Conservation (phyloP, 495 filamentous ascomycete species). For the Aspergillus sparsus region DNA sequence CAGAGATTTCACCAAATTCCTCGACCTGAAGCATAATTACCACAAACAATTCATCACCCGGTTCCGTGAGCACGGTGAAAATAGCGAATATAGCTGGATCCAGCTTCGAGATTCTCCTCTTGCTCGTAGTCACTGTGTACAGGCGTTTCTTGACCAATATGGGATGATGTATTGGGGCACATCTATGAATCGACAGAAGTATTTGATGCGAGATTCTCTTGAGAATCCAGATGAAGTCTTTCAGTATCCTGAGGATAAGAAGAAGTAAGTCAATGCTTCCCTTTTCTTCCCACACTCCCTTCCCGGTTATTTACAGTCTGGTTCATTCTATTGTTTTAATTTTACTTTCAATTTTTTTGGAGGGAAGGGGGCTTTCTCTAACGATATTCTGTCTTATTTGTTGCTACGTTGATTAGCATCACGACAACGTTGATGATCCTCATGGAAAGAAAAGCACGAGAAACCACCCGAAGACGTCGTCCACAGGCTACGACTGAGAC, state of each 20-base stretch:
- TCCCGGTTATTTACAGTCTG: background rate
- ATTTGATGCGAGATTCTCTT: conserved; percentile 15
- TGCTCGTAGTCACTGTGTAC: conserved; percentile 6
- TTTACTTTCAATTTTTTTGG: background rate
- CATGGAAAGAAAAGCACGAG: background rate
- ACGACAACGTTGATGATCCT: background rate
- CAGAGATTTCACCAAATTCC: conserved; percentile 20
- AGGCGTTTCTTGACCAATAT: conserved; percentile 8
- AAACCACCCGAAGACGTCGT: background rate
- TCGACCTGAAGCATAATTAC: conserved; percentile 11
- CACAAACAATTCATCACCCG: conserved; percentile 12
- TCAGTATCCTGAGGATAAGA: conserved; percentile 15
- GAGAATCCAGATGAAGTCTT: conserved; percentile 3
- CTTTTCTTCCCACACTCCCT: background rate
- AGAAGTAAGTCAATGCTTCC: conserved; percentile 12
- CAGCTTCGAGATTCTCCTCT: conserved; percentile 1
- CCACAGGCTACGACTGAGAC: background rate
- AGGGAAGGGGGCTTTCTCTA: background rate
- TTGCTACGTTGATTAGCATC: too few species aligned
- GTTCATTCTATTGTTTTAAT: background rate
- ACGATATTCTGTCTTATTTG: too few species aligned
- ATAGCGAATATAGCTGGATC: conserved; percentile 10
- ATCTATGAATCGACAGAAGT: conserved; percentile 11
- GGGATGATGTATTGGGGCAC: conserved; percentile 19
- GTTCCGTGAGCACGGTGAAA: conserved; percentile 4